Evolutionary conservation across 345 rosid genomes (phyloP).

Genomic region (Brassica carinata): DNA sequence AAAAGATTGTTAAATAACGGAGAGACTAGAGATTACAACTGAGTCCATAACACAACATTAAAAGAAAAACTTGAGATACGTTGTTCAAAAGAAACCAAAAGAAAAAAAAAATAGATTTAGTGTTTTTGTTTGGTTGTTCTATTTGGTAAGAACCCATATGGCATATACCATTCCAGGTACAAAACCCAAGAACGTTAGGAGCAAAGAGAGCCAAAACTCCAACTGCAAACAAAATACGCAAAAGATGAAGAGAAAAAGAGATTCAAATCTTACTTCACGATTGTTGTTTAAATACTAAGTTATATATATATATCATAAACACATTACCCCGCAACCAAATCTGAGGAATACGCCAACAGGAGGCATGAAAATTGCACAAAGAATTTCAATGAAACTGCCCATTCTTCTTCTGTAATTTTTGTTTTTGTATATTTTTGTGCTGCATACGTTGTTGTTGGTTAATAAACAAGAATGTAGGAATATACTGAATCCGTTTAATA

Average conservation of each 20-base stretch:
- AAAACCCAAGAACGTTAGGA: constrained; percentile 58
- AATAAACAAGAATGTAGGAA: neutral
- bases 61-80: neutral
- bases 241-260: neutral
- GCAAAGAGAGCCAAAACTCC: constrained; percentile 80
- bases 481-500: constrained; percentile 4
- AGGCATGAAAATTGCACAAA: constrained; percentile 70
- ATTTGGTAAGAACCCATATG: constrained; percentile 46
- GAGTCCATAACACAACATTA: constrained; percentile 13
- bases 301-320: neutral
- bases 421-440: neutral
- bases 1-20: constrained; percentile 2
- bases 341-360: constrained; percentile 87
- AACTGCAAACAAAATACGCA: constrained; percentile 42
- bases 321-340: constrained; percentile 56
- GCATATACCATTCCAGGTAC: constrained; percentile 78
- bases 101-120: neutral
- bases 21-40: constrained; percentile 11
- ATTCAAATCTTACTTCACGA: neutral
- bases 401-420: constrained; percentile 22
- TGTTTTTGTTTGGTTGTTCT: constrained; percentile 15
- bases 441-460: neutral
- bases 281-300: constrained; percentile 2
- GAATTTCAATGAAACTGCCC: constrained; percentile 46
- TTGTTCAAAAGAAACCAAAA: neutral